These are phyloP conservation scores for Boletus tomentosulus DNA, from an alignment of 768 basidiomycete genomes.

Conservation along the genomic window DNA sequence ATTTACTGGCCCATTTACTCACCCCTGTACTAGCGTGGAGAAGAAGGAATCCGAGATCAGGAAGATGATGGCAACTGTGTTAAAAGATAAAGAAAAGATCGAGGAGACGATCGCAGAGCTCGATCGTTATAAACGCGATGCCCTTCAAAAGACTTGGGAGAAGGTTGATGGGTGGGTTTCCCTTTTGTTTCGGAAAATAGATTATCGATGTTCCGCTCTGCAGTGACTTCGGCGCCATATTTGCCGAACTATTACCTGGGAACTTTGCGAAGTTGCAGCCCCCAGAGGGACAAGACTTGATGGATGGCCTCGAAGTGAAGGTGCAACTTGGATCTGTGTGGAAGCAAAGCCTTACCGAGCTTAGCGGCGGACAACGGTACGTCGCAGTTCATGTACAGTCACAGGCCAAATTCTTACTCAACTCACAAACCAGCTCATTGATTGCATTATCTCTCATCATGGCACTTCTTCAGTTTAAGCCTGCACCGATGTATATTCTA, in stretches of 20 bases:
- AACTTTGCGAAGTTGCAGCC: constrained; percentile 95
- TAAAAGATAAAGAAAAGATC: constrained; percentile 93
- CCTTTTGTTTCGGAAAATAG: neutral
- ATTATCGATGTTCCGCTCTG: neutral
- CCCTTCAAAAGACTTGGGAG: constrained; percentile 91
- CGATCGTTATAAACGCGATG: constrained; percentile 91
- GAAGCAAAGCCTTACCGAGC: constrained; percentile 96
- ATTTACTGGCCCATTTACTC: neutral
- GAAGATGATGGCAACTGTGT: constrained; percentile 83
- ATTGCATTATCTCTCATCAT: constrained; percentile 98
- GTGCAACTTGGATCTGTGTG: constrained; percentile 92
- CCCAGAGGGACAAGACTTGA: constrained; percentile 90
- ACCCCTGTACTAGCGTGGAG: constrained; percentile 63
- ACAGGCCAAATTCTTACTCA: neutral
- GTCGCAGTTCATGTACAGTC: constrained; percentile 18
- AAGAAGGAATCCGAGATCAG: constrained; percentile 84
- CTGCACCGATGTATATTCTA: constrained; percentile 98
- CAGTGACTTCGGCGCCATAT: constrained; percentile 96
- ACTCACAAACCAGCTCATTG: constrained; percentile 62
- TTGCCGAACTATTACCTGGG: constrained; percentile 90
- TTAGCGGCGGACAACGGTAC: constrained; percentile 95
- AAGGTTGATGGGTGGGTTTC: constrained; percentile 80
- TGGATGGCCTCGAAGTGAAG: constrained; percentile 95
- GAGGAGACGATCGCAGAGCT: constrained; percentile 91
- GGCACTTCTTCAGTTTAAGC: constrained; percentile 98